Percentiles rank a stretch among this genome's conserved stretches.
Conservation (phyloP, 2,329 filamentous ascomycete genomes). For the Pseudogymnoascus sp. region DNA sequence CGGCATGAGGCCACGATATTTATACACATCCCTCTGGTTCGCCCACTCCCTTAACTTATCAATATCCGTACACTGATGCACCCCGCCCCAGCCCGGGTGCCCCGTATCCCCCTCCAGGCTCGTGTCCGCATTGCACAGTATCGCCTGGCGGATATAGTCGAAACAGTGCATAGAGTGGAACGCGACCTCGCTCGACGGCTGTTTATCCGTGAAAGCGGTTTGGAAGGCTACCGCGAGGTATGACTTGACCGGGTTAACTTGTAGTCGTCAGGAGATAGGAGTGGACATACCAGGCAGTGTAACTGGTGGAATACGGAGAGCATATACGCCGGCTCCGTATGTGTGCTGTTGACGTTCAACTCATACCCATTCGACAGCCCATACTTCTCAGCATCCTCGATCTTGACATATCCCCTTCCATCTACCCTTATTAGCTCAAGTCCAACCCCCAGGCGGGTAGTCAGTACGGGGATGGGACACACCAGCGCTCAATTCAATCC, state of each 20-base stretch:
- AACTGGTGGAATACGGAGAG: constrained; percentile 16
- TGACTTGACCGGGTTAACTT: constrained; percentile 8
- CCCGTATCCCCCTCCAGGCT: neutral
- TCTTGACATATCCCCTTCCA: constrained; percentile 13
- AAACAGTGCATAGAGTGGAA: neutral
- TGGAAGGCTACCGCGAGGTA: constrained; percentile 10
- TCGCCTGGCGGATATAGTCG: neutral
- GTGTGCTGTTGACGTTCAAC: neutral
- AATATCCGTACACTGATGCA: constrained; percentile 1
- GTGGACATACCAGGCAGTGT: constrained; percentile 12
- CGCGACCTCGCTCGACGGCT: constrained; percentile 10
- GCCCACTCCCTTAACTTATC: constrained; percentile 1
- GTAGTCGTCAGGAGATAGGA: neutral
- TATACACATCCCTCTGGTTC: constrained; percentile 4
- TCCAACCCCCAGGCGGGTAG: neutral
- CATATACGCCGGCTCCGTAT: constrained; percentile 12
- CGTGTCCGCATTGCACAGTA: constrained; percentile 1
- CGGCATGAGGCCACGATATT: neutral
- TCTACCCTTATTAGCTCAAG: constrained; percentile 8
- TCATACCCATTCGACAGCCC: constrained; percentile 10
- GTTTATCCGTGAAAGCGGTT: constrained; percentile 1
- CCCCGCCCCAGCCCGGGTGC: neutral
- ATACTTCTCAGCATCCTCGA: constrained; percentile 8
- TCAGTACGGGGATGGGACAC: neutral
- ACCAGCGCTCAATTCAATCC: constrained; percentile 15